Evolutionary conservation across 1,284 basidiomycete species (phyloP).

Genomic region (Ganoderma multipileum): DNA sequence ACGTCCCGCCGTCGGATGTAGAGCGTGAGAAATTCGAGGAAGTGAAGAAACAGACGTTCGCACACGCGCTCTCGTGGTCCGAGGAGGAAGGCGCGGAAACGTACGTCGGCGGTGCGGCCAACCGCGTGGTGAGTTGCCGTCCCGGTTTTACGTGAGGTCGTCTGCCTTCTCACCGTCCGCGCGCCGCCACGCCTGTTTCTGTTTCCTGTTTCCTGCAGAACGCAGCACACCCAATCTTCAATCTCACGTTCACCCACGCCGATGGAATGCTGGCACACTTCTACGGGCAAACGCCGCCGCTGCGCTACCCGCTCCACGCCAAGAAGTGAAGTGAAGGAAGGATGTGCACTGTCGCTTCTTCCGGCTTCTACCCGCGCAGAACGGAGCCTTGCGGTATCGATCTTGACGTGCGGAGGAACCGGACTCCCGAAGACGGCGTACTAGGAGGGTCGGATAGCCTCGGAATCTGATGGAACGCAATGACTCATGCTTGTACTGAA

Average conservation of each 20-base stretch:
- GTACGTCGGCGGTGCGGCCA: conserved; percentile 69
- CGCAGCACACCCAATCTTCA: conserved; percentile 89
- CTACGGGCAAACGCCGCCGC: conserved; percentile 68
- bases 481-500: background rate
- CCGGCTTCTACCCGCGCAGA: background rate
- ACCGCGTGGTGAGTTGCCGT: conserved; percentile 68
- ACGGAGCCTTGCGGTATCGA: background rate
- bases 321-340: conserved; percentile 14
- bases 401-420: background rate
- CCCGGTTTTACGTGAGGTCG: background rate
- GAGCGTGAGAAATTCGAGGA: conserved; percentile 26
- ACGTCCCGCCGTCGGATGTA: conserved; percentile 21
- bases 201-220: conserved; percentile 59
- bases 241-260: conserved; percentile 78
- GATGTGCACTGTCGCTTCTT: background rate
- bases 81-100: conserved; percentile 74
- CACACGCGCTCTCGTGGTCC: conserved; percentile 72
- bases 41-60: conserved; percentile 63
- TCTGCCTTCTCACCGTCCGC: conserved; percentile 5
- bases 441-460: background rate
- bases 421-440: background rate
- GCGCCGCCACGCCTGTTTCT: background rate
- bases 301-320: conserved; percentile 21
- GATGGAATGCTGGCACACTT: conserved; percentile 80
- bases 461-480: conserved; percentile 6